These are phyloP conservation scores for Leucocoprinus birnbaumii DNA, from an alignment of 768 basidiomycete species.

Conservation along the genomic window DNA sequence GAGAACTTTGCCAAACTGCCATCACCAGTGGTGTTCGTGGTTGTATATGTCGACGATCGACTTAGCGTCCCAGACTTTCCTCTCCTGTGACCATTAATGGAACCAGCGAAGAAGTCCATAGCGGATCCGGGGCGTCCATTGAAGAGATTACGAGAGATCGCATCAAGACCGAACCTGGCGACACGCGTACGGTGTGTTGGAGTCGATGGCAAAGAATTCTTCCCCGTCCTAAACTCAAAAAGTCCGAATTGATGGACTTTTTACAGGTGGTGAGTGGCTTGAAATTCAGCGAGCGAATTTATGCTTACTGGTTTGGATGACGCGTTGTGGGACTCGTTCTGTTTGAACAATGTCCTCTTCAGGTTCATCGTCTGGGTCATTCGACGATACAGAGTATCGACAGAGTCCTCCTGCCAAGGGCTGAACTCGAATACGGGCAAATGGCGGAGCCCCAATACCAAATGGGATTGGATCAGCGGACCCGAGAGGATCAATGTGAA, in stretches of 20 bases:
- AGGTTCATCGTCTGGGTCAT: conserved; percentile 66
- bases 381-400: conserved; percentile 74
- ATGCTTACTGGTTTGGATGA: conserved; percentile 78
- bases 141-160: conserved; percentile 88
- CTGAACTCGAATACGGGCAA: conserved; percentile 78
- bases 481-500: conserved; percentile 80
- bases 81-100: conserved; percentile 65
- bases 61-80: conserved; percentile 63
- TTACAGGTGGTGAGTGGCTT: conserved; percentile 3
- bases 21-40: conserved; percentile 59
- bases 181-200: conserved; percentile 79
- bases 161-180: conserved; percentile 88
- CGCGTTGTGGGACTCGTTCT: conserved; percentile 64
- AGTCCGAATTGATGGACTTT: conserved; percentile 86
- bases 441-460: conserved; percentile 65
- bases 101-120: conserved; percentile 70
- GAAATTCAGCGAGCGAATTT: background rate
- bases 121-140: conserved; percentile 62
- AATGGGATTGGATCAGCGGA: conserved; percentile 77
- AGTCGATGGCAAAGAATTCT: conserved; percentile 76
- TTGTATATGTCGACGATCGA: conserved; percentile 73
- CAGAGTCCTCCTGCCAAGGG: conserved; percentile 83
- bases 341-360: conserved; percentile 86
- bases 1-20: conserved; percentile 73
- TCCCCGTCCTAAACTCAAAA: conserved; percentile 81